Evolutionary conservation across 2,329 filamentous ascomycete species (phyloP), one percentile per base, ranked within the genome.

Genomic region (Malbranchea zuffiana): DNA sequence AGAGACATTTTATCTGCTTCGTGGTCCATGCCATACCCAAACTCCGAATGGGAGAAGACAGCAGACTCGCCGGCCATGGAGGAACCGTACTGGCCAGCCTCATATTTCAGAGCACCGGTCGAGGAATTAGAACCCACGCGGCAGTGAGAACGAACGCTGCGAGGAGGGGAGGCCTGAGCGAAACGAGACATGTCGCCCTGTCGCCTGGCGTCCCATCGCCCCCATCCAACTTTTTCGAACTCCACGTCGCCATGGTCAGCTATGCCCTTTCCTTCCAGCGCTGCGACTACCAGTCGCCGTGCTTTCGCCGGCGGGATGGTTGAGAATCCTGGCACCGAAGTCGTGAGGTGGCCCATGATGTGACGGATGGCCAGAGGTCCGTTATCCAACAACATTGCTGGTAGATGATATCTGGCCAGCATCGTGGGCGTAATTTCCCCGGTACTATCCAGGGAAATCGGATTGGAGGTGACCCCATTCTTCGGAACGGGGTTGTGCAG

Each of bases 221-320:
- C 90, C 88, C 88, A 96, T 54, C 88, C 88, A 41, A 95, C 85
- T 69, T 96, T 96, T 60, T 92, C 82, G 55, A 93, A 96, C 37
- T 66, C 47, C 41, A 66, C 57, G 33, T 76, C 75, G 41, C 71
- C 70, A 46, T 76, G 71, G 32, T 68, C 70, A 38, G 68, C 71
- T 31, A 64, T 68, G n/a, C 67, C 67, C 50, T 82, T 80, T 50
- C 82, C 82, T 64, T 96, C 88, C 47, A 96, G 65, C 42, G 87
- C 88, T 41, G 80, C 82, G n/a, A 95, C 88, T 4, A 96, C 86
- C 41, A 96, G 67, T 58, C 88, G 76, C 50, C 90, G 76, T 29
- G 90, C 87, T 67, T 94, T 94, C 41, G 83, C 80, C 37, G 85
- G 84, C 17, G 85, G 80, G 38, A 95, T 90, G 37, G 79, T 76